Evolutionary conservation across 1,139 yeast species (phyloP).

Genomic region (Nakaseomyces sp.): DNA sequence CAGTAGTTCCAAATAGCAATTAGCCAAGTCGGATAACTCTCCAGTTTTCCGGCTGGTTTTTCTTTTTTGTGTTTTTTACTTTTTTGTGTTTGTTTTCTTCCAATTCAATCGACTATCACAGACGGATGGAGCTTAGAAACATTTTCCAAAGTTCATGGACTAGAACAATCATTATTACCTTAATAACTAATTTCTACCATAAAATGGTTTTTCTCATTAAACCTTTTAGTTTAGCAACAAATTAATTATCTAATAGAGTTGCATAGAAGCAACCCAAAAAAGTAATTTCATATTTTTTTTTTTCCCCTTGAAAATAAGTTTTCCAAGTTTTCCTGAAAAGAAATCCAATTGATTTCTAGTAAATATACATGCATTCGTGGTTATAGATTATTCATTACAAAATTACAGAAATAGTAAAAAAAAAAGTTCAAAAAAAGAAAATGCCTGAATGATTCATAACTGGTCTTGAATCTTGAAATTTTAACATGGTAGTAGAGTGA

Average conservation of each 20-base stretch:
- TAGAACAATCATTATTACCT: background rate
- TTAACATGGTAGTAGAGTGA: background rate
- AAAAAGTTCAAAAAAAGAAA: background rate
- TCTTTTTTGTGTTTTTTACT: slow-evolving; percentile 6
- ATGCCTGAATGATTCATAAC: background rate
- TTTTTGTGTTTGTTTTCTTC: background rate
- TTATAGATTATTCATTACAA: background rate
- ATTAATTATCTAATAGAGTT: slow-evolving; percentile 3
- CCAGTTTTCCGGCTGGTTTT: slow-evolving; percentile 5
- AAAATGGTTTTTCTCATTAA: background rate
- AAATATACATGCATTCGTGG: background rate
- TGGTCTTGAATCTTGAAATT: background rate
- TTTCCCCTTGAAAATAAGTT: background rate
- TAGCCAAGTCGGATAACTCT: slow-evolving; percentile 1
- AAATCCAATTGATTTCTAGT: background rate
- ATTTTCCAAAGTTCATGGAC: background rate
- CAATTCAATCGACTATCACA: slow-evolving; percentile 2
- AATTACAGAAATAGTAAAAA: background rate
- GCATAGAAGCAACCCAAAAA: slow-evolving; percentile 1
- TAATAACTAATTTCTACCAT: slow-evolving; percentile 2
- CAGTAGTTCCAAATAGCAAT: background rate
- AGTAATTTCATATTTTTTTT: slow-evolving; percentile 1
- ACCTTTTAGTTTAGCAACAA: background rate
- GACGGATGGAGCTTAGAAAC: background rate
- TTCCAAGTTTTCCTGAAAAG: too few relatives aligned